Base-by-base conservation (phyloP, 805 yeast genomes). In the Ogataea pignaliae region DNA sequence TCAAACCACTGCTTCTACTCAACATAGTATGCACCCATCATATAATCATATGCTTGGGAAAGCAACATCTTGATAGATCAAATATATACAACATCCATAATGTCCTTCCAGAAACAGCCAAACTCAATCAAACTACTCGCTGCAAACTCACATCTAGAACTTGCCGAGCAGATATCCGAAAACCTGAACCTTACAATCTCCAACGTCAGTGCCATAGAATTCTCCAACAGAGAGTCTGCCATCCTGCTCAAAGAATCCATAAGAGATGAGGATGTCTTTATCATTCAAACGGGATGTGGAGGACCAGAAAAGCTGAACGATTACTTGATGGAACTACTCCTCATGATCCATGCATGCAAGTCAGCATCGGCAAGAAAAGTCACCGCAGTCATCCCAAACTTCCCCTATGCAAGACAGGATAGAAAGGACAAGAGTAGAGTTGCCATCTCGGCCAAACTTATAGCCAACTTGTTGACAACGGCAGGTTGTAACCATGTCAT, bases 351-450 rank as follows among this genome's bases (percentile, higher is more conserved):
- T 64, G 98, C 98, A 13, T 89, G 97, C 68, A 85, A 84, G 58
- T 81, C 90, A n/a, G 98, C 98, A 2, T 87, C 96, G 30, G 97
- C 97, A 1, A 77, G 97, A 60, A 75, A 91, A 49, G 85, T 91
- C 60, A 90, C 97, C 1, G 97, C 96, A 0, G 95, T 91, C 43
- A 79, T 93, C 48, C 99, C 99, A 39, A 87, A 85, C 65, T 91
- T 90, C 70, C 97, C 97, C 12, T 91, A 91, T 61, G 98, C 98
- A 3, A 80, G 99, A 68, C 99, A 91, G 66, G 99, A 91, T 67
- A 86, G 90, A 66, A 91, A 91, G 66, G 98, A 91, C 65, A 91
- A 91, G 65, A 82, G 91, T 37, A 77, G 99, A 56, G 98, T 97
- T 10, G 97, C 98, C 28, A 89, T 91, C 48, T 88, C 97, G 9